Base-by-base conservation (phyloP, 345 rosid genomes). In the Arabidopsis suecica region DNA sequence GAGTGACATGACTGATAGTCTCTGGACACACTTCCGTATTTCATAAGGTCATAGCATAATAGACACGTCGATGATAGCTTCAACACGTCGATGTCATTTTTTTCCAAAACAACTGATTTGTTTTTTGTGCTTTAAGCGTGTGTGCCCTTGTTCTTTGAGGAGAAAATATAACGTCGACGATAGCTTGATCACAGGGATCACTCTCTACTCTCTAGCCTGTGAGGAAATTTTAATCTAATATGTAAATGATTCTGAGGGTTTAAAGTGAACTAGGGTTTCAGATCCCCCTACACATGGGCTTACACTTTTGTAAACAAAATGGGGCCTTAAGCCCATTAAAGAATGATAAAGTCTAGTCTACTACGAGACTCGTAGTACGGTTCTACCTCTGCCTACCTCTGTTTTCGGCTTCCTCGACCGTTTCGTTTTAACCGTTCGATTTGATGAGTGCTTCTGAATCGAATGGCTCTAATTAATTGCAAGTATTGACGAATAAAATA, bases 261-360 rank as follows among this genome's bases (percentile, higher is more conserved):
- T 38, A 11, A 38, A 38, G 41, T 38, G 12, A 9, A 45, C 2
- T 47, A 45, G 49, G 51, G 22, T n/a, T 47, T 47, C 22, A 45
- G 4, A 51, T 51, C 33, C 13, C 33, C 28, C 13, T 3, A 30
- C 11, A 12, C 37, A 20, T 20, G 32, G 47, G 64, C 33, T 60
- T 60, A 20, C 3, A 38, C 28, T 37, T 9, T 38, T 20, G 40
- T 38, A 38, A 37, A 20, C 0, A 0, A 10, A 37, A 6, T 65
- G 45, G 45, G 70, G 71, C 68, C 68, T 22, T n/a, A 28, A 9
- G 63, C 32, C 73, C 41, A 41, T 55, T 32, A 23, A 53, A n/a
- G 40, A 44, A 40, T 68, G 11, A 5, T 37, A 49, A 61, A 36
- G 68, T 50, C 36, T 59, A 36, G 68, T 50, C 36, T 59, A 14